Percentiles rank a stretch among this genome's conserved stretches.
These are phyloP conservation scores for Umbilicaria muhlenbergii DNA, from an alignment of 495 filamentous ascomycete genomes.

Conservation along the genomic window DNA sequence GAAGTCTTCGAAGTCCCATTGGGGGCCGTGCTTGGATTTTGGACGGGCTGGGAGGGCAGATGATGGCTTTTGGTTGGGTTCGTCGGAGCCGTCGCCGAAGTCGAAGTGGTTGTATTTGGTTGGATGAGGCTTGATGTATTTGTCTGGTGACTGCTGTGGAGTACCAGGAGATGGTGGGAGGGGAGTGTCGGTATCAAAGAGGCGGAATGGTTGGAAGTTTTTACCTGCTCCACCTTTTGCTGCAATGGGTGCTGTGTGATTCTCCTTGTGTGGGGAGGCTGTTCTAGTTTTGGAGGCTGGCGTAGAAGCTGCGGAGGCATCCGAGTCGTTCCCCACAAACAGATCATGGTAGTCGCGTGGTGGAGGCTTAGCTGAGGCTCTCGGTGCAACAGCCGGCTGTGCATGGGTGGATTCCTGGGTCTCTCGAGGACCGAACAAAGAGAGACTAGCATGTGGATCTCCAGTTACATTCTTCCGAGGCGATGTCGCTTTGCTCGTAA, in stretches of 20 bases:
- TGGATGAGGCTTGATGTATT: slow-evolving; percentile 41
- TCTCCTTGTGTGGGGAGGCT: slow-evolving; percentile 10
- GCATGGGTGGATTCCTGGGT: slow-evolving; percentile 23
- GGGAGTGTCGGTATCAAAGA: slow-evolving; percentile 39
- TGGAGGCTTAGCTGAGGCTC: slow-evolving; percentile 42
- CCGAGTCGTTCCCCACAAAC: slow-evolving; percentile 34
- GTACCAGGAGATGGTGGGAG: slow-evolving; percentile 18
- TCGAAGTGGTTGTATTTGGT: slow-evolving; percentile 81
- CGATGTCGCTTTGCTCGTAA: slow-evolving; percentile 17
- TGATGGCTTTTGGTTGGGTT: slow-evolving; percentile 22
- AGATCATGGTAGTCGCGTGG: slow-evolving; percentile 48
- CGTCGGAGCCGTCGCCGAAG: slow-evolving; percentile 49
- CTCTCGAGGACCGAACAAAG: slow-evolving; percentile 51
- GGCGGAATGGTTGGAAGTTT: slow-evolving; percentile 50
- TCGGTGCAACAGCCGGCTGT: slow-evolving; percentile 22
- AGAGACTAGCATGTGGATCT: slow-evolving; percentile 63
- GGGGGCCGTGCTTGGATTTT: slow-evolving; percentile 46
- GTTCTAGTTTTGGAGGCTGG: slow-evolving; percentile 7
- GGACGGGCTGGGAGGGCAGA: slow-evolving; percentile 23
- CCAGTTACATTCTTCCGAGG: slow-evolving; percentile 34
- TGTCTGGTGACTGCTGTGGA: slow-evolving; percentile 20
- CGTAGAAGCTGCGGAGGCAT: slow-evolving; percentile 8
- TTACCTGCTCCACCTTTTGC: slow-evolving; percentile 53
- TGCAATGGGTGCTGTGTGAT: slow-evolving; percentile 18
- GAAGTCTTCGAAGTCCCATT: slow-evolving; percentile 83